phyloP scores from a whole-genome alignment of 441 rosid species.

The Gossypium trilobum region DNA sequence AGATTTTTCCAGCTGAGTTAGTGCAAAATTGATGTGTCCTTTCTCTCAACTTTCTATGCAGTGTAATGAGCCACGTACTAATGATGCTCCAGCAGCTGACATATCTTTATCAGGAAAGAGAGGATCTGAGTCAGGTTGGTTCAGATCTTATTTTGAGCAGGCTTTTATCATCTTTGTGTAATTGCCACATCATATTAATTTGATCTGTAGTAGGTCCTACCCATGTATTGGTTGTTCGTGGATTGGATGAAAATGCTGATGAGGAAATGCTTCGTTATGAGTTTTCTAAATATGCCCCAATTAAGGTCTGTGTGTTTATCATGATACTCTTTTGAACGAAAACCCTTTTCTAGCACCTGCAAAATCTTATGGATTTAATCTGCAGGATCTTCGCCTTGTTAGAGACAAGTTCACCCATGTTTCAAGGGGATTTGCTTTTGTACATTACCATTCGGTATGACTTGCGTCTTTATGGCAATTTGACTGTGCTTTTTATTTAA shows the following conservation, averaged over 20 bases:
- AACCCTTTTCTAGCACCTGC: constrained; percentile 7
- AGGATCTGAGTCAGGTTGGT: constrained; percentile 72
- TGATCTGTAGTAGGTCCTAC: constrained; percentile 61
- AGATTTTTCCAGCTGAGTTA: background rate
- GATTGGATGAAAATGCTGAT: constrained; percentile 94
- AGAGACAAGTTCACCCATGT: constrained; percentile 97
- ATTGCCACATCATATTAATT: constrained; percentile 17
- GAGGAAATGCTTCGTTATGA: constrained; percentile 96
- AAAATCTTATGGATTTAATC: constrained; percentile 12
- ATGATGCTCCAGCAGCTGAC: constrained; percentile 90
- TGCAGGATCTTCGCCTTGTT: constrained; percentile 96
- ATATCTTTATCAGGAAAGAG: constrained; percentile 60
- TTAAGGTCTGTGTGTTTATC: constrained; percentile 46
- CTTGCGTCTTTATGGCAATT: constrained; percentile 6
- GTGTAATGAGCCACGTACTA: constrained; percentile 90
- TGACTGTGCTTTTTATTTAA: background rate
- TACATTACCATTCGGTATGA: constrained; percentile 85
- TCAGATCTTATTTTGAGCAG: constrained; percentile 17
- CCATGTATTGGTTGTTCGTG: constrained; percentile 93
- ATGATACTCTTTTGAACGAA: background rate
- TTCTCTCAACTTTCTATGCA: constrained; percentile 23
- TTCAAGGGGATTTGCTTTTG: constrained; percentile 96
- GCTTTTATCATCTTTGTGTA: constrained; percentile 15
- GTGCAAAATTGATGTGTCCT: background rate
- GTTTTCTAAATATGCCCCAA: constrained; percentile 93